Evolutionary conservation across 768 basidiomycete genomes (phyloP).

Genomic region (Mycena capillaripes): DNA sequence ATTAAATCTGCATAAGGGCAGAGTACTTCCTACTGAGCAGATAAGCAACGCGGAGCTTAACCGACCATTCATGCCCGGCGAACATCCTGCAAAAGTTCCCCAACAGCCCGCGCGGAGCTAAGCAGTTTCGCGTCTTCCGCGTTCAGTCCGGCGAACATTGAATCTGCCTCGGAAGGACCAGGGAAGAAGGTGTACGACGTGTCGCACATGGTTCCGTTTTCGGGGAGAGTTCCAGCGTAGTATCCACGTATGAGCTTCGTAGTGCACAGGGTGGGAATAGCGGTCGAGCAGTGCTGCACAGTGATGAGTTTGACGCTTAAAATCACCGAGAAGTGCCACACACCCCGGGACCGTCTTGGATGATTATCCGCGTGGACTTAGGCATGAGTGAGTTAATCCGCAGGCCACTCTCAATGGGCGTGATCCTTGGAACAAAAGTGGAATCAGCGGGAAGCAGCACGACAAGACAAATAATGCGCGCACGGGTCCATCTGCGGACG

Average conservation of each 20-base stretch:
- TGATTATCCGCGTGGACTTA: slow-evolving; percentile 38
- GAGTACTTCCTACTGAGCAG: neutral
- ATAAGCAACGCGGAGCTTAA: neutral
- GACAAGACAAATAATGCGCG: neutral
- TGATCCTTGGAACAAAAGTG: slow-evolving; percentile 30
- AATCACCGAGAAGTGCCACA: neutral
- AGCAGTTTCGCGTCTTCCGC: slow-evolving; percentile 22
- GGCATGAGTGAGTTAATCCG: slow-evolving; percentile 42
- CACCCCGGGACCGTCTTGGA: slow-evolving; percentile 41
- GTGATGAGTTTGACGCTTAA: neutral
- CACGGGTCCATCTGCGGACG: slow-evolving; percentile 30
- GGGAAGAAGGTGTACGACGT: slow-evolving; percentile 30
- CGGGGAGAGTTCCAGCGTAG: slow-evolving; percentile 27
- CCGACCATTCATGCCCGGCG: slow-evolving; percentile 3
- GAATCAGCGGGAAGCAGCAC: neutral
- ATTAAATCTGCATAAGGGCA: too few species aligned
- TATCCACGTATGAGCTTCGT: slow-evolving; percentile 30
- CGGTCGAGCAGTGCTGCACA: slow-evolving; percentile 28
- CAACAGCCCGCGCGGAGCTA: slow-evolving; percentile 14
- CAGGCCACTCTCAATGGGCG: slow-evolving; percentile 40
- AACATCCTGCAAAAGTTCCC: slow-evolving; percentile 16
- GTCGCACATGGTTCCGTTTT: slow-evolving; percentile 32
- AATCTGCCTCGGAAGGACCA: neutral
- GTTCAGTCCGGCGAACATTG: neutral
- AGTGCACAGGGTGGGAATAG: slow-evolving; percentile 30